Evolutionary conservation across 1,139 yeast genomes (phyloP).

Genomic region (Blastobotrys proliferans): DNA sequence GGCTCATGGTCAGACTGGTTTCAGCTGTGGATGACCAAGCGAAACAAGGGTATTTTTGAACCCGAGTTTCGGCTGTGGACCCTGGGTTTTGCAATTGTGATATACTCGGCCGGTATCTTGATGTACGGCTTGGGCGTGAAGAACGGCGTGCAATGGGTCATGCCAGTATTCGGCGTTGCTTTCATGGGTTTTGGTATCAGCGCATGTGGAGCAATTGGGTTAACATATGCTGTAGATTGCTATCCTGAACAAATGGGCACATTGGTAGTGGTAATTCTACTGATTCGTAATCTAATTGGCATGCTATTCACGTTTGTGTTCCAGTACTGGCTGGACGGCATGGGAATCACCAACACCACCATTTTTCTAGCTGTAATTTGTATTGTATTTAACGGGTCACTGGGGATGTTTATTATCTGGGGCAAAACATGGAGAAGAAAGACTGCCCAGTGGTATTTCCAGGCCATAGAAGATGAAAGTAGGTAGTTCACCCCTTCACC

Average conservation of each 20-base stretch:
- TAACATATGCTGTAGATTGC: slow-evolving; percentile 49
- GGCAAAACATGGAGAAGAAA: slow-evolving; percentile 14
- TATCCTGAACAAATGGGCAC: slow-evolving; percentile 48
- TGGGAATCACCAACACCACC: slow-evolving; percentile 15
- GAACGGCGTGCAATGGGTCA: slow-evolving; percentile 55
- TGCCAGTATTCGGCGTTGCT: slow-evolving; percentile 28
- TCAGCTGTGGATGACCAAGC: slow-evolving; percentile 62
- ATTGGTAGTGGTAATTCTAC: slow-evolving; percentile 40
- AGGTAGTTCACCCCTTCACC: no score
- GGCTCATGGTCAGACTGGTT: slow-evolving; percentile 64
- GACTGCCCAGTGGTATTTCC: slow-evolving; percentile 16
- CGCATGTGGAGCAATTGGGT: slow-evolving; percentile 46
- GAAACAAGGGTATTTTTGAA: slow-evolving; percentile 62
- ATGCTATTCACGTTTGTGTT: slow-evolving; percentile 17
- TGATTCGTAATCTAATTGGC: slow-evolving; percentile 19
- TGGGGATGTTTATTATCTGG: slow-evolving; percentile 12
- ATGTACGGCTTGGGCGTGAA: slow-evolving; percentile 74
- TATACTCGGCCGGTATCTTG: slow-evolving; percentile 64
- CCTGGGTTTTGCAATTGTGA: slow-evolving; percentile 53
- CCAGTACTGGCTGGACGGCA: slow-evolving; percentile 18
- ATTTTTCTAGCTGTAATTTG: slow-evolving; percentile 16
- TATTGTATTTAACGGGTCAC: slow-evolving; percentile 15
- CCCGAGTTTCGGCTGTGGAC: slow-evolving; percentile 72
- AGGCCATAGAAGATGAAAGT: slow-evolving; percentile 9
- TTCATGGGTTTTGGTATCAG: slow-evolving; percentile 50